Evolutionary conservation across 192 early-diverging fungal species (phyloP), one percentile per base, ranked within the genome.

Genomic region (Linnemannia exigua): DNA sequence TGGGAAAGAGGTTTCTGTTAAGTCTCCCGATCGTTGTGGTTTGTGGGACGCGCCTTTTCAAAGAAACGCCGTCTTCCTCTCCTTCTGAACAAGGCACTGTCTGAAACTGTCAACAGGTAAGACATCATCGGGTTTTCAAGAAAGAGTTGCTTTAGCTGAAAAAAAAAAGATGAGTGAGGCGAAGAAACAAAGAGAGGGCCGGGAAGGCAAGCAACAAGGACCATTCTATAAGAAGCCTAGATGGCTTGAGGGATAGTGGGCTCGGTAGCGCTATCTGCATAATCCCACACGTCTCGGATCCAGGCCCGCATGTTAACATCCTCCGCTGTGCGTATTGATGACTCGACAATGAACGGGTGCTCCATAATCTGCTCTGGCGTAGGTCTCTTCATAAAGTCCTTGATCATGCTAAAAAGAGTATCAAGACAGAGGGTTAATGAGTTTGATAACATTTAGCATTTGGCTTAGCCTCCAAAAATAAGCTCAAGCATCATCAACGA

Each of bases 251-350:
- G 58, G 12, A 15, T 63, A 3, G 69, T 22, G n/a, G 70, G 44
- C 70, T 71, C 38, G 2, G 44, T 46, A 5, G 70, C 72, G 3
- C 47, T 47, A 47, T 50, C 50, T 17, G 46, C 51, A 74, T 51
- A 58, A 36, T 81, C 92, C 94, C 94, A 95, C 25, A 95, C 93
- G 31, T 90, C 85, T 48, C 91, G 89, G 41, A 95, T 91, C 94
- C 94, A 95, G 46, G 89, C 86, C 38, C 91, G 89, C 31, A 96
- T 85, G 66, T 95, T 91, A 25, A 96, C 88, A 52, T 88, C 84
- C 69, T 63, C 58, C 4, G 58, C 25, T 72, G 25, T 48, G 15
- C 76, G 76, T 37, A 70, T 38, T 38, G 87, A 89, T 67, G 92
- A 90, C 70, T 84, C 91, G 46, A 87, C 80, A 74, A 96, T 94